Evolutionary conservation across 2,329 filamentous ascomycete species (phyloP).

Genomic region (Macrophomina pseudophaseolina): DNA sequence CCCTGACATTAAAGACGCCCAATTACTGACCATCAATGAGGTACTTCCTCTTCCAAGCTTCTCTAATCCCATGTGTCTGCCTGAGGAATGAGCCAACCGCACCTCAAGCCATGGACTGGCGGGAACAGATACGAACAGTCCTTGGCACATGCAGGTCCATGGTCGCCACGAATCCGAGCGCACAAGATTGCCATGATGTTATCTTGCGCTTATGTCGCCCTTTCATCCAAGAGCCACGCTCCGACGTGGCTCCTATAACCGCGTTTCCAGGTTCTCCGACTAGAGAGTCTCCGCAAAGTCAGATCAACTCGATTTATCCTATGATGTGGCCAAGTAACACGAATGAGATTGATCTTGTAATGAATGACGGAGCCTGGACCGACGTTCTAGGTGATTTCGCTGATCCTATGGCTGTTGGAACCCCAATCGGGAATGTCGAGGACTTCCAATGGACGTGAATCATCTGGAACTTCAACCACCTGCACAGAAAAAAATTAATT

Average conservation of each 20-base stretch:
- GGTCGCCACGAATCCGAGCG: conserved; percentile 47
- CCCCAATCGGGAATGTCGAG: not conserved
- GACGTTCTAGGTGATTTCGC: conserved; percentile 25
- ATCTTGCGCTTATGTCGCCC: conserved; percentile 50
- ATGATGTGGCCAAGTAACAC: conserved; percentile 33
- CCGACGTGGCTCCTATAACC: conserved; percentile 24
- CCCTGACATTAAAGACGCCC: too few species aligned
- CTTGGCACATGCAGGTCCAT: conserved; percentile 47
- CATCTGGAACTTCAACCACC: too few species aligned
- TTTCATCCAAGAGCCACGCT: conserved; percentile 15
- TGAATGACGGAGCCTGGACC: conserved; percentile 32
- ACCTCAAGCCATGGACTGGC: conserved; percentile 46
- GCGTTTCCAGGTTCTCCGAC: conserved; percentile 27
- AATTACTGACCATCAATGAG: not conserved
- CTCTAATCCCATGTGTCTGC: conserved; percentile 55
- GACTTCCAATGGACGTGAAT: conserved; percentile 11
- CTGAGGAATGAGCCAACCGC: conserved; percentile 51
- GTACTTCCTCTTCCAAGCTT: conserved; percentile 56
- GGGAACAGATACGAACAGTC: conserved; percentile 47
- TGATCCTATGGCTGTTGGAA: not conserved
- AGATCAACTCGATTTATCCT: conserved; percentile 31
- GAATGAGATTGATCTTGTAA: conserved; percentile 31
- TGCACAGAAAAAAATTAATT: too few species aligned
- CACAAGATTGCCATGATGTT: conserved; percentile 49
- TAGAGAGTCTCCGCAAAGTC: conserved; percentile 30